Percentiles rank a stretch among this genome's conserved stretches.
These are phyloP conservation scores for Hyphopichia burtonii DNA, from an alignment of 1,139 yeast species.

Conservation along the genomic window DNA sequence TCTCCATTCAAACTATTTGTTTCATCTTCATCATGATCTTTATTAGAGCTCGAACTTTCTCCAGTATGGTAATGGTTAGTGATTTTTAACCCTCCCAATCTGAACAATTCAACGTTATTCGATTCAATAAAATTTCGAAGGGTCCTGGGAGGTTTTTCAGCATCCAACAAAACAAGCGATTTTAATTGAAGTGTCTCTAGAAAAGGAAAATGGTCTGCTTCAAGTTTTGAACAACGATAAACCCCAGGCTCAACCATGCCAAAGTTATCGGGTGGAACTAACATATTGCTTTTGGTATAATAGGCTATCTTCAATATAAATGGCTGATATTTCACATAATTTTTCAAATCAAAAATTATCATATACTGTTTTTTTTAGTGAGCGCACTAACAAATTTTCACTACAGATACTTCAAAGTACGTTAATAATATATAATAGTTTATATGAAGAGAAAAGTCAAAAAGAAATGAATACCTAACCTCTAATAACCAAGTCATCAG, in stretches of 20 bases:
- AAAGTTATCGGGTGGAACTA: conserved; percentile 77
- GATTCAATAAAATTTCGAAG: conserved; percentile 46
- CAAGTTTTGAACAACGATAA: conserved; percentile 56
- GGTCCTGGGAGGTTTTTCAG: conserved; percentile 66
- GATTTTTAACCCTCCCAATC: conserved; percentile 45
- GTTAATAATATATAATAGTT: background rate
- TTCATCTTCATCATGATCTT: conserved; percentile 19
- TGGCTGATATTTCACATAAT: no score
- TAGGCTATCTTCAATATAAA: no score
- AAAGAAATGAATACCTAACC: conserved; percentile 25
- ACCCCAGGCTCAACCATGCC: conserved; percentile 76
- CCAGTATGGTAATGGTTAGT: conserved; percentile 43
- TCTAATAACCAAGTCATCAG: conserved; percentile 53
- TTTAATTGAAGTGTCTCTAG: conserved; percentile 60
- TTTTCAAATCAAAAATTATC: no score
- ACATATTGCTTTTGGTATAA: conserved; percentile 45
- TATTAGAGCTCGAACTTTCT: conserved; percentile 9
- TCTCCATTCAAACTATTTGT: conserved; percentile 6
- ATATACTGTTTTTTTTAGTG: background rate
- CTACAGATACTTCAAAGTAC: background rate
- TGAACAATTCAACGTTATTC: conserved; percentile 43
- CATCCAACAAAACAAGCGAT: conserved; percentile 62
- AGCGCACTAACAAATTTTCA: no score
- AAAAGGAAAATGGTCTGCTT: conserved; percentile 61
- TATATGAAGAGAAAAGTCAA: background rate